phyloP scores from a whole-genome alignment of 805 yeast genomes.

The Yamadazyma laniorum region DNA sequence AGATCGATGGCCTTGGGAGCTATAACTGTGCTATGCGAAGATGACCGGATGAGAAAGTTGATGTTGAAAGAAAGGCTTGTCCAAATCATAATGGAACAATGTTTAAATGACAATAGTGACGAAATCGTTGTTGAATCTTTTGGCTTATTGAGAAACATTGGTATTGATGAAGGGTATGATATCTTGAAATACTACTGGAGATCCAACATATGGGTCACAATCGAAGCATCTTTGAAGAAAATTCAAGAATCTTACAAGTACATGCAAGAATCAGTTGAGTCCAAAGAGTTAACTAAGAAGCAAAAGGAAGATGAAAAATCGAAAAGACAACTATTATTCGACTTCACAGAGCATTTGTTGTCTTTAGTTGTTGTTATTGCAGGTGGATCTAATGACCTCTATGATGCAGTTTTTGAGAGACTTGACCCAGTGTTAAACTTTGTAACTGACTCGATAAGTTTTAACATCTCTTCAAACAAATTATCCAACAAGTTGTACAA shows the following conservation, averaged over 20 bases:
- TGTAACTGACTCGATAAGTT: conserved; percentile 33
- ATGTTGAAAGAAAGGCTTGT: conserved; percentile 73
- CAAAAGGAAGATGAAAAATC: conserved; percentile 35
- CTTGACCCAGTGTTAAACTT: conserved; percentile 40
- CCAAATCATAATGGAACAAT: conserved; percentile 58
- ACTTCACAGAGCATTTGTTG: conserved; percentile 69
- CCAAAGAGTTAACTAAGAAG: conserved; percentile 17
- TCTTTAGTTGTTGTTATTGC: conserved; percentile 67
- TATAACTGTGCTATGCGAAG: conserved; percentile 69
- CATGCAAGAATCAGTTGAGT: conserved; percentile 23
- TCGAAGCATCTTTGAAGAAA: conserved; percentile 52
- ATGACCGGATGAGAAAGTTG: conserved; percentile 56
- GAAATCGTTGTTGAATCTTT: conserved; percentile 79
- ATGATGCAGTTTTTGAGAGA: conserved; percentile 45
- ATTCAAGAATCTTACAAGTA: conserved; percentile 48
- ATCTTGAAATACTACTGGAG: conserved; percentile 75
- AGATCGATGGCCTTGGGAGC: conserved; percentile 75
- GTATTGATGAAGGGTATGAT: conserved; percentile 86
- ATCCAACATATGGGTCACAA: conserved; percentile 66
- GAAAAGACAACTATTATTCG: conserved; percentile 52
- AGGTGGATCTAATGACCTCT: conserved; percentile 54
- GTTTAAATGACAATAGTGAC: conserved; percentile 62
- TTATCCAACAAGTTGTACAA: conserved; percentile 45
- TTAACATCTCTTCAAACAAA: conserved; percentile 30
- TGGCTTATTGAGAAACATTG: conserved; percentile 77